Evolutionary conservation across 2,329 filamentous ascomycete species (phyloP).

Genomic region (Grosmannia clavigera): DNA sequence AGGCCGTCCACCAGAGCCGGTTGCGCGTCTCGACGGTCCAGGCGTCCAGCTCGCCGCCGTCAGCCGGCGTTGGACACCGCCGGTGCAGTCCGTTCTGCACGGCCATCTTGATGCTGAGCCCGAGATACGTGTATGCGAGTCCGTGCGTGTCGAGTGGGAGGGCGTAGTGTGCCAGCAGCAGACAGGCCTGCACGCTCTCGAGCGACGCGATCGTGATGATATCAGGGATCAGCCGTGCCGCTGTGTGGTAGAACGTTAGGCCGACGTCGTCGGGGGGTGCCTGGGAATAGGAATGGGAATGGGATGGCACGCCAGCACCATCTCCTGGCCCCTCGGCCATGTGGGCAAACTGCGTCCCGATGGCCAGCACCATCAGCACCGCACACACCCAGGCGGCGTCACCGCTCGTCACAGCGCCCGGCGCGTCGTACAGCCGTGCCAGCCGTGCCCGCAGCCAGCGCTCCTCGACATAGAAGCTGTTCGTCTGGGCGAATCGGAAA

Average conservation of each 20-base stretch:
- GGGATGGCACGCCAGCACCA: no score
- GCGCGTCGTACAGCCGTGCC: slow-evolving; percentile 27
- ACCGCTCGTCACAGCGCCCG: slow-evolving; percentile 23
- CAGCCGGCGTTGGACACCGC: slow-evolving; percentile 20
- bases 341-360: slow-evolving; percentile 38
- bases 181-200: slow-evolving; percentile 44
- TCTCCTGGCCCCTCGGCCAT: slow-evolving; percentile 29
- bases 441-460: slow-evolving; percentile 29
- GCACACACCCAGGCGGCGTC: slow-evolving; percentile 31
- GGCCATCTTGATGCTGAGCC: slow-evolving; percentile 41
- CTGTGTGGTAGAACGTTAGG: slow-evolving; percentile 43
- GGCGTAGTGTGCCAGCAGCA: slow-evolving; percentile 42
- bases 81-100: slow-evolving; percentile 51
- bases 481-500: slow-evolving; percentile 34
- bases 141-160: slow-evolving; percentile 44
- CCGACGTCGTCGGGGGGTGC: slow-evolving; percentile 40
- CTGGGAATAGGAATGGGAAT: no score
- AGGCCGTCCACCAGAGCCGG: slow-evolving; percentile 44
- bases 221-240: slow-evolving; percentile 40
- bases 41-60: slow-evolving; percentile 26
- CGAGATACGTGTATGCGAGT: slow-evolving; percentile 43
- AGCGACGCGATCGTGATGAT: slow-evolving; percentile 43
- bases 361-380: slow-evolving; percentile 33
- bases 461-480: slow-evolving; percentile 35
- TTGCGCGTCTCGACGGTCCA: slow-evolving; percentile 39